phyloP scores from a whole-genome alignment of 2,329 filamentous ascomycete genomes.

The Talaromyces sp. region DNA sequence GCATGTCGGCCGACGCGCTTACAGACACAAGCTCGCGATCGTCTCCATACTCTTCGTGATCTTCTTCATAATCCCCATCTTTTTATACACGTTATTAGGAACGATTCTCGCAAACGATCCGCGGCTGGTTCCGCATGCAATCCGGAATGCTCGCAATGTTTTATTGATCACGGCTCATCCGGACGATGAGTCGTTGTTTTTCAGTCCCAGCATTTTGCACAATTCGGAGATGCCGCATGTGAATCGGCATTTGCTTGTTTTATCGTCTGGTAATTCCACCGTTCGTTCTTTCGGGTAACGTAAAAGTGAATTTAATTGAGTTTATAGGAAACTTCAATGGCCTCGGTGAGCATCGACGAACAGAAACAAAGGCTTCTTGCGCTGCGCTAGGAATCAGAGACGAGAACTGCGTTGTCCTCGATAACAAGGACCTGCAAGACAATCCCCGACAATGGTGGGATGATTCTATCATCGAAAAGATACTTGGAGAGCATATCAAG shows the following conservation, averaged over 20 bases:
- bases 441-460: conserved; percentile 39
- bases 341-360: conserved; percentile 19
- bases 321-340: conserved; percentile 23
- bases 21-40: conserved; percentile 7
- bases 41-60: not conserved
- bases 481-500: conserved; percentile 31
- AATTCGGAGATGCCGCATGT: conserved; percentile 17
- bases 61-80: conserved; percentile 23
- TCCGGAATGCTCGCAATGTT: conserved; percentile 32
- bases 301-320: not conserved
- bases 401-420: conserved; percentile 35
- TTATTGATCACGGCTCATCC: conserved; percentile 36
- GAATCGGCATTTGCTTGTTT: conserved; percentile 19
- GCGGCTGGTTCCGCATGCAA: conserved; percentile 32
- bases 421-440: conserved; percentile 35
- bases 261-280: conserved; percentile 18
- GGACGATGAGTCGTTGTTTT: conserved; percentile 27
- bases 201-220: conserved; percentile 23
- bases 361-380: conserved; percentile 22
- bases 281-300: not conserved
- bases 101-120: conserved; percentile 35
- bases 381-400: conserved; percentile 18
- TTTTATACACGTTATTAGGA: conserved; percentile 34
- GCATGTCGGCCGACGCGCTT: conserved; percentile 13
- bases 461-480: conserved; percentile 28